These are phyloP conservation scores for Thalassiosira profunda DNA, from an alignment of 108 stramenopile species.

Conservation along the genomic window DNA sequence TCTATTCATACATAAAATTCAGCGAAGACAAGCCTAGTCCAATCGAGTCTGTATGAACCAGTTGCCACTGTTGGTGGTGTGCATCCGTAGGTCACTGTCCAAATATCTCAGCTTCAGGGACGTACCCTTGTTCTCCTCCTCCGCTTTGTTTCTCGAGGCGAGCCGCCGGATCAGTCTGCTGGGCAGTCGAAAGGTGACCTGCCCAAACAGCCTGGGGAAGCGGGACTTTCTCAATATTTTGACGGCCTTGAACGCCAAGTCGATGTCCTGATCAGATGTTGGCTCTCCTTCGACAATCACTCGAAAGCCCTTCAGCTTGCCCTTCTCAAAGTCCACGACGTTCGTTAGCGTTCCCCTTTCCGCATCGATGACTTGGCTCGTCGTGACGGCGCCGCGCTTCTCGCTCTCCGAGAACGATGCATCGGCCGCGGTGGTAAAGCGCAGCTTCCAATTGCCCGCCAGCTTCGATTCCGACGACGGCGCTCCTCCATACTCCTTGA, in stretches of 20 bases:
- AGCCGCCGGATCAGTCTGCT: constrained; percentile 35
- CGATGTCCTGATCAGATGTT: constrained; percentile 7
- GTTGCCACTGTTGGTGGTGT: constrained; percentile 29
- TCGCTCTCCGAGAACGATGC: constrained; percentile 27
- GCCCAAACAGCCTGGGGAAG: constrained; percentile 38
- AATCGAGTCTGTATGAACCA: constrained; percentile 53
- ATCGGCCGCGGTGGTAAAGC: constrained; percentile 49
- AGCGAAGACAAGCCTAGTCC: no score
- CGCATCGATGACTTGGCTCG: constrained; percentile 35
- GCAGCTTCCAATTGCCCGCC: constrained; percentile 39
- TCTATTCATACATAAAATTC: no score
- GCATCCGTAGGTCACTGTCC: constrained; percentile 39
- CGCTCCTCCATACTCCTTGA: constrained; percentile 24
- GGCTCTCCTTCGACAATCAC: constrained; percentile 45
- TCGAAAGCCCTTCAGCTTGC: constrained; percentile 37
- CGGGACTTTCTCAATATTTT: constrained; percentile 43
- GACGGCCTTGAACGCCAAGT: constrained; percentile 31
- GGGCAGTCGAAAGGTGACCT: constrained; percentile 34
- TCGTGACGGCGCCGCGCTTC: constrained; percentile 18
- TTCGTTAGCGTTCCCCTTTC: constrained; percentile 38
- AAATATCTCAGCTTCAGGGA: constrained; percentile 36
- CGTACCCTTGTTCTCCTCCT: constrained; percentile 7
- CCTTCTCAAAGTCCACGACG: constrained; percentile 45
- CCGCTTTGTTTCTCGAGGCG: not conserved
- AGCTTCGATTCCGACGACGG: constrained; percentile 22